Evolutionary conservation across 2,329 filamentous ascomycete species (phyloP).

Genomic region (Penicillium sp.): DNA sequence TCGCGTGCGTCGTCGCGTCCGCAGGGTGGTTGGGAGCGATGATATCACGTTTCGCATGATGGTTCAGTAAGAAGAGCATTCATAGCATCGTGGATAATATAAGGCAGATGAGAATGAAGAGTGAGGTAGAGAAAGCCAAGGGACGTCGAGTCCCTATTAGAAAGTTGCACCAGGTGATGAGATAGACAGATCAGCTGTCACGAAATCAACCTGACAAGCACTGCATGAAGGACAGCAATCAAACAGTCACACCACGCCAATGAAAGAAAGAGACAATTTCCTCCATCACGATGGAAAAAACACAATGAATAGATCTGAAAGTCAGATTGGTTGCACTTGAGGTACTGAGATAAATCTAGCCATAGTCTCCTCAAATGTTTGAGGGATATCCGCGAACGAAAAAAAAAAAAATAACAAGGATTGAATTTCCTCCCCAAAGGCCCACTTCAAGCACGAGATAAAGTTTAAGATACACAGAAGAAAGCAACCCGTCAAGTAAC

Average conservation of each 20-base stretch:
- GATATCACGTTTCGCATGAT: background rate
- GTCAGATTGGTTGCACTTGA: slow-evolving; percentile 11
- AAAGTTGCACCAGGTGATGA: background rate
- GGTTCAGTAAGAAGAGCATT: background rate
- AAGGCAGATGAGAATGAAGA: background rate
- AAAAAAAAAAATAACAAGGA: slow-evolving; percentile 26
- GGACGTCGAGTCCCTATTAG: background rate
- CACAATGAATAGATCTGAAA: background rate
- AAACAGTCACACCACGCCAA: background rate
- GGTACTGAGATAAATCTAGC: slow-evolving; percentile 8
- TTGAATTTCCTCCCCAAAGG: slow-evolving; percentile 23
- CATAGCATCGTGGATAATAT: background rate
- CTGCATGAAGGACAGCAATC: background rate
- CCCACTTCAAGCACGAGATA: slow-evolving; percentile 26
- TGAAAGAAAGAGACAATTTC: background rate
- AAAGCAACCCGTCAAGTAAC: slow-evolving; percentile 30
- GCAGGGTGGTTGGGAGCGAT: background rate
- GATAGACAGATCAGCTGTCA: background rate
- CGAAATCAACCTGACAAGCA: background rate
- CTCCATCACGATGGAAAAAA: background rate
- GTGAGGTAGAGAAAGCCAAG: background rate
- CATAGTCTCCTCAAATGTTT: background rate
- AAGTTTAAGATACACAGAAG: slow-evolving; percentile 39
- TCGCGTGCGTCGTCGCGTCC: background rate
- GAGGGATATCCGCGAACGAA: slow-evolving; percentile 10